Conservation (phyloP, 2,329 filamentous ascomycete genomes). For the Penicillium brevicompactum region DNA sequence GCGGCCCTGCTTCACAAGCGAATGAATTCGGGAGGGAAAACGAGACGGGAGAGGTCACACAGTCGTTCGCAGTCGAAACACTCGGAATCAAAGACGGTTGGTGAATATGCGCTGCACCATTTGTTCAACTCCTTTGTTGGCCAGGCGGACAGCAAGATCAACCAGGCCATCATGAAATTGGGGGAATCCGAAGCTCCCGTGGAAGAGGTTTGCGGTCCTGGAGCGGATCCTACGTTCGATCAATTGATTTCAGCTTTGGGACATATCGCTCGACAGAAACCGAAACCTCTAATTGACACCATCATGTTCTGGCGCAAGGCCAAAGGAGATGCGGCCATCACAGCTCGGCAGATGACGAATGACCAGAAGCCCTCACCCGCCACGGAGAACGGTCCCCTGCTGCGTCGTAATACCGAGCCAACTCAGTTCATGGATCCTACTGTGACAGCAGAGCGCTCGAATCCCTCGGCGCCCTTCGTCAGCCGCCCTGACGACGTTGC, state of each 20-base stretch:
- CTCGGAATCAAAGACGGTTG: conserved; percentile 87
- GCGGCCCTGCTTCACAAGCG: conserved; percentile 37
- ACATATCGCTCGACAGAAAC: conserved; percentile 91
- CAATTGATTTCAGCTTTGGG: conserved; percentile 91
- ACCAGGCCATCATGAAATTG: conserved; percentile 77
- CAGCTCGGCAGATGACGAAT: conserved; percentile 54
- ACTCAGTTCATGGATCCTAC: conserved; percentile 48
- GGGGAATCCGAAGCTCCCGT: conserved; percentile 81
- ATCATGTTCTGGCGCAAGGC: conserved; percentile 98
- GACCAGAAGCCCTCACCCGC: conserved; percentile 36
- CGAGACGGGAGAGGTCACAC: conserved; percentile 71
- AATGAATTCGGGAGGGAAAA: conserved; percentile 64
- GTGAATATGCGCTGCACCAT: conserved; percentile 95
- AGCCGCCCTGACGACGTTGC: conserved; percentile 69
- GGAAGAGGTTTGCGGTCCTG: conserved; percentile 86
- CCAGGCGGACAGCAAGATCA: conserved; percentile 95
- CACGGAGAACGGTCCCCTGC: conserved; percentile 50
- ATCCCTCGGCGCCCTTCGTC: conserved; percentile 38
- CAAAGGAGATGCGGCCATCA: conserved; percentile 85
- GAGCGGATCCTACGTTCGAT: conserved; percentile 86
- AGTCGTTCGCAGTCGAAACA: conserved; percentile 76
- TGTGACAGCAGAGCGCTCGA: conserved; percentile 28
- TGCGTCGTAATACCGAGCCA: conserved; percentile 76
- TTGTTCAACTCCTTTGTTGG: conserved; percentile 96
- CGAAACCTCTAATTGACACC: conserved; percentile 91